Evolutionary conservation across 352 stramenopile species (phyloP).

Genomic region (Pythium aquatile): DNA sequence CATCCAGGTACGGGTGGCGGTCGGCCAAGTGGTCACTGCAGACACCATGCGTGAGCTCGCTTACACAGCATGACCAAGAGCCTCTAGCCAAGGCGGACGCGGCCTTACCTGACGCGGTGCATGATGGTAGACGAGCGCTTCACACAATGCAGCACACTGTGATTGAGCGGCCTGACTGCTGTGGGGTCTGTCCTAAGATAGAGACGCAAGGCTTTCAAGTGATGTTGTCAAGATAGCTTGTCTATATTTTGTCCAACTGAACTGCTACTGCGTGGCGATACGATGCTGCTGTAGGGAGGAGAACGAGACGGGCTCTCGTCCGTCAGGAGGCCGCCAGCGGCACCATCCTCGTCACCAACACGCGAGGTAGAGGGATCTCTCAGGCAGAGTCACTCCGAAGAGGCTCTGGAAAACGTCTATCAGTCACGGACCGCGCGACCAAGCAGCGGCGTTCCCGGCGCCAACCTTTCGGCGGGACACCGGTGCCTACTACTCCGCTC

Average conservation of each 20-base stretch:
- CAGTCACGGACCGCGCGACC: conserved; percentile 54
- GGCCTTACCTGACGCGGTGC: conserved; percentile 53
- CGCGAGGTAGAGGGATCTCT: conserved; percentile 42
- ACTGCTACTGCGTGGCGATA: neutral
- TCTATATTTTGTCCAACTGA: neutral
- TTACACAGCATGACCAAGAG: neutral
- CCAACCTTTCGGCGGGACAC: conserved; percentile 79
- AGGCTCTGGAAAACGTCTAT: conserved; percentile 70
- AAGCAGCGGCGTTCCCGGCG: conserved; percentile 24
- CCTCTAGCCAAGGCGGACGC: neutral
- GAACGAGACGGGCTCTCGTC: conserved; percentile 3
- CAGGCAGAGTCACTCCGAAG: conserved; percentile 40
- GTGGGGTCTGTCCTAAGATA: neutral
- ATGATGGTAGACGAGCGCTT: conserved; percentile 23
- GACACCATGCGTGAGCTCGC: neutral
- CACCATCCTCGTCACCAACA: neutral
- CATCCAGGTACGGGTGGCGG: conserved; percentile 57
- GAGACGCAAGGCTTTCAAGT: neutral
- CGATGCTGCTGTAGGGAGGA: neutral
- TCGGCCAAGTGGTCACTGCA: conserved; percentile 60
- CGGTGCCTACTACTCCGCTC: conserved; percentile 21
- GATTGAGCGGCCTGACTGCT: neutral
- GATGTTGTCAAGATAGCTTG: neutral
- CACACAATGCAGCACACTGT: neutral
- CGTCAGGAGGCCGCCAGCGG: neutral